phyloP scores from a whole-genome alignment of 75 land plant species.

The Picea sitchensis region DNA sequence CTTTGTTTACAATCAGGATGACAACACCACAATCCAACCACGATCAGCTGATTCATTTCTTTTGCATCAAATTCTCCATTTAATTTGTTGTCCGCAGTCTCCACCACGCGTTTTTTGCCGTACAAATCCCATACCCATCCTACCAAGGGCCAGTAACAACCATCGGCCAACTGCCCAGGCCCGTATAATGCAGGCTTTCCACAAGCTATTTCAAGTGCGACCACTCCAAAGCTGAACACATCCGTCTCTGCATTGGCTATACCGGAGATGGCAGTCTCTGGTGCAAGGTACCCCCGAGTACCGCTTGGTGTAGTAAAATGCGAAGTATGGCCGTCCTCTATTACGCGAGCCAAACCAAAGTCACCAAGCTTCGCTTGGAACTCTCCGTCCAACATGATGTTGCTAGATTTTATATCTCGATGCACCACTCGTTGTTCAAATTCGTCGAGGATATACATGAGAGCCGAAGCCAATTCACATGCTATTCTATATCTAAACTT shows the following conservation, averaged over 20 bases:
- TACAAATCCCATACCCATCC: conserved; percentile 17
- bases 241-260: conserved; percentile 27
- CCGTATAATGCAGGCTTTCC: conserved; percentile 19
- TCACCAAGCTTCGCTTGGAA: conserved; percentile 26
- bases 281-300: conserved; percentile 37
- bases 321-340: conserved; percentile 20
- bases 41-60: conserved; percentile 24
- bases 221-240: conserved; percentile 42
- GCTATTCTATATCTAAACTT: conserved; percentile 7
- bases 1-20: conserved; percentile 5
- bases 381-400: conserved; percentile 21
- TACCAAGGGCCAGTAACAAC: neutral
- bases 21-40: conserved; percentile 9
- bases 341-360: conserved; percentile 25
- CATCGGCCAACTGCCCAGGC: neutral
- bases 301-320: conserved; percentile 28
- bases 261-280: conserved; percentile 27
- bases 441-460: conserved; percentile 20
- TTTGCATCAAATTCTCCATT: conserved; percentile 6
- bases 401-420: conserved; percentile 24
- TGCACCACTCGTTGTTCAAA: conserved; percentile 23
- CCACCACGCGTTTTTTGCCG: neutral
- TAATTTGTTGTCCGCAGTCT: conserved; percentile 6
- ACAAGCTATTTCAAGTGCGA: conserved; percentile 24
- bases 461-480: conserved; percentile 13